Evolutionary conservation across 1,284 basidiomycete genomes (phyloP).

Genomic region (Apiotrichum sp.): DNA sequence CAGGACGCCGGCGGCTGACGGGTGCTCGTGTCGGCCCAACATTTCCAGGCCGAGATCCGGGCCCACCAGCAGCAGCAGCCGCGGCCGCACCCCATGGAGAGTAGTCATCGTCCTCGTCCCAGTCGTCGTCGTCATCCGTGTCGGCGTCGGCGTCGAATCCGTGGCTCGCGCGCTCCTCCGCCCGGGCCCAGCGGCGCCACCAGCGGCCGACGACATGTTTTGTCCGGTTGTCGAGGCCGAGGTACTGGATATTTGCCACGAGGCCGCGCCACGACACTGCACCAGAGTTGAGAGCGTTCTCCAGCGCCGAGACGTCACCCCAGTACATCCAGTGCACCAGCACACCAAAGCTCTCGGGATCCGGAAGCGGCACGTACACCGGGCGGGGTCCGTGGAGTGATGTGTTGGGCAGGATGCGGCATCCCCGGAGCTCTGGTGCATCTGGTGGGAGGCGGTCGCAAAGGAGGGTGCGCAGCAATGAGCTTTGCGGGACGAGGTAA

Average conservation of each 20-base stretch:
- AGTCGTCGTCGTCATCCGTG: constrained; percentile 3
- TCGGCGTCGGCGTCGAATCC: constrained; percentile 3
- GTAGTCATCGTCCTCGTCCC: constrained; percentile 1
- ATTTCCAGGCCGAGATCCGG: not conserved
- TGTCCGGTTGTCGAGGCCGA: constrained; percentile 39
- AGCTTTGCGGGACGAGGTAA: constrained; percentile 43
- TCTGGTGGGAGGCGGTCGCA: constrained; percentile 9
- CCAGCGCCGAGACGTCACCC: constrained; percentile 34
- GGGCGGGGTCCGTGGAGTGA: constrained; percentile 8
- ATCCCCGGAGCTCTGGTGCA: constrained; percentile 12
- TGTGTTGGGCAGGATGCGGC: constrained; percentile 6
- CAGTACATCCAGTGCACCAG: constrained; percentile 47
- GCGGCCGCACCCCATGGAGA: not conserved
- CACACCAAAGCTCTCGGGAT: constrained; percentile 41
- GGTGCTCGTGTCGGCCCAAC: not conserved
- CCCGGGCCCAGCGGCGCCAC: constrained; percentile 46
- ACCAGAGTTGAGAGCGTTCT: constrained; percentile 33
- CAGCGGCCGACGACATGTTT: constrained; percentile 41
- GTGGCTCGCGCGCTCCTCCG: constrained; percentile 6
- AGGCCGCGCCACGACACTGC: constrained; percentile 44
- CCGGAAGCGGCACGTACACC: constrained; percentile 43
- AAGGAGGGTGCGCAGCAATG: constrained; percentile 40
- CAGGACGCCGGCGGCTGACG: not conserved
- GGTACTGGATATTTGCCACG: constrained; percentile 44
- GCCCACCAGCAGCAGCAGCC: not conserved